A percentile compares a stretch with the other conserved stretches of the same genome.
Conservation (phyloP, 1,284 basidiomycete genomes). For the Golubevia sp. region DNA sequence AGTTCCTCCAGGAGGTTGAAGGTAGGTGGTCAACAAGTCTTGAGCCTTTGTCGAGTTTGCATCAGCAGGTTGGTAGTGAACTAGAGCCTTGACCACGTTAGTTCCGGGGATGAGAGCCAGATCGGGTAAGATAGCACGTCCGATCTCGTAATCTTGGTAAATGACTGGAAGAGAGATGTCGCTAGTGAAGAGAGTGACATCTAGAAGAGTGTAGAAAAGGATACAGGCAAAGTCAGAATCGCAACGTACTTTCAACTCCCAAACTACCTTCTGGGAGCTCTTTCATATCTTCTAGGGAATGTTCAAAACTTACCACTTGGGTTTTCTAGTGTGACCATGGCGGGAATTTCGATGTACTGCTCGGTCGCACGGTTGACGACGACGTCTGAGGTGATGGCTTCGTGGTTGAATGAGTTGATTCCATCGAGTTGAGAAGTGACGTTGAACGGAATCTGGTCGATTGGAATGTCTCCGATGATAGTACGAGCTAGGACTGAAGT, state of each 20-base stretch:
- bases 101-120: constrained; percentile 68
- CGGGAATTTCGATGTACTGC: constrained; percentile 20
- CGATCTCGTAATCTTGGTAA: constrained; percentile 66
- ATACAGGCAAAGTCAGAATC: constrained; percentile 8
- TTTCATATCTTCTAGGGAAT: constrained; percentile 9
- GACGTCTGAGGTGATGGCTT: constrained; percentile 21
- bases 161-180: constrained; percentile 70
- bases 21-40: constrained; percentile 48
- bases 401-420: constrained; percentile 62
- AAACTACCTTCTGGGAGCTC: constrained; percentile 16
- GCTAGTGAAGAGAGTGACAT: constrained; percentile 71
- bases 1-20: constrained; percentile 51
- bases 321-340: constrained; percentile 31
- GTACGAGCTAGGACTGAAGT: constrained; percentile 72
- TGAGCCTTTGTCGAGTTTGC: constrained; percentile 72
- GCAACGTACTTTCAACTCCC: too few relatives aligned
- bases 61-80: constrained; percentile 72
- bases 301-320: constrained; percentile 26
- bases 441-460: constrained; percentile 71
- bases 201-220: constrained; percentile 62
- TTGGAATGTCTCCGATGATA: constrained; percentile 72
- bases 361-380: constrained; percentile 33
- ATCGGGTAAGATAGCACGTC: constrained; percentile 62
- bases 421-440: constrained; percentile 69
- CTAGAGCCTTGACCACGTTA: constrained; percentile 69